Evolutionary conservation across 768 basidiomycete species (phyloP), one percentile per base, ranked within the genome.

Genomic region (Mycena rosella): DNA sequence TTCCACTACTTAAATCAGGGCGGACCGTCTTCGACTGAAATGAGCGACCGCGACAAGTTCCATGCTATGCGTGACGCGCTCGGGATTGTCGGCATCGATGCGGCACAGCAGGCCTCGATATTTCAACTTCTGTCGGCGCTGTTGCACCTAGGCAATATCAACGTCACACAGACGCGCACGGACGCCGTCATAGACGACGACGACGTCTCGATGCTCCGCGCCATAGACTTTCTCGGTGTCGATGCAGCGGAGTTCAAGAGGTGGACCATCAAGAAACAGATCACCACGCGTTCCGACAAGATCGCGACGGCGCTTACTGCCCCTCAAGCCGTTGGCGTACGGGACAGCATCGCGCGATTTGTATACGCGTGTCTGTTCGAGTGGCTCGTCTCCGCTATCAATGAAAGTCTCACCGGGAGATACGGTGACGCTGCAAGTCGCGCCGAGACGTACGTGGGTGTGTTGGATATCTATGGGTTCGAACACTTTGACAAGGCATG

Each of bases 311-410:
- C 89, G 59, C 84, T 99, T 67, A 96, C 89, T 78, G 91, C 90
- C 20, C 86, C 93, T 4, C 96, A 98, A 78, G 96, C 98, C 13
- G 92, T 89, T n/a, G 94, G 95, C 55, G 98, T 99, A 58, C 87
- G 96, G 68, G 98, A 99, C 79, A 95, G 93, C 73, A 96, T 99
- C 40, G 92, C 98, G 34, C 99, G 99, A 78, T 99, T 98, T 78
- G 93, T 99, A 38, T 99, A 99, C 79, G 96, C 97, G 9, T 98
- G 96, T 77, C 83, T 99, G 76, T 99, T 99, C 76, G 98, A 99
- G 79, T 99, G 97, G 96, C 85, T 99, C 51, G 97, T 99, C 42
- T 91, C 94, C 15, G 94, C 98, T 63, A 93, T 98, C 75, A 99
- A 99, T 78, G 97, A 99, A 79, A 95, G 94, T 79, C 83, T 99